Conservation (phyloP, 768 basidiomycete species). For the Candolleomyces eurysporus region DNA sequence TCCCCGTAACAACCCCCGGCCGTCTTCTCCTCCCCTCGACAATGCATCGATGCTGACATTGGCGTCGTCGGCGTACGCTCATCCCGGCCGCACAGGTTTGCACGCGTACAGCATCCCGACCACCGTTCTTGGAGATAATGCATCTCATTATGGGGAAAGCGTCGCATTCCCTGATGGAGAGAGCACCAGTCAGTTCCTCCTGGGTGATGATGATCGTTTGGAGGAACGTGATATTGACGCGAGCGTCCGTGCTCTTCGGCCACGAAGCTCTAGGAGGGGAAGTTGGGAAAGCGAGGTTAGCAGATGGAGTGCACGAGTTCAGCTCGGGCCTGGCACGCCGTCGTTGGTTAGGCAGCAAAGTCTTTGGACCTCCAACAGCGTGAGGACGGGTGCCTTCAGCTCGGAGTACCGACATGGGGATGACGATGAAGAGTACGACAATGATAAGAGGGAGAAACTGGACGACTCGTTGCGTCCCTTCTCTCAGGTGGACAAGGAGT, state of each 20-base stretch:
- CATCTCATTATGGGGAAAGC: constrained; percentile 72
- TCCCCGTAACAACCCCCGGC: constrained; percentile 93
- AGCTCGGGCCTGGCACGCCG: constrained; percentile 44
- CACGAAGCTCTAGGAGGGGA: constrained; percentile 79
- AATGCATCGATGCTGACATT: constrained; percentile 93
- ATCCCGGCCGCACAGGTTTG: constrained; percentile 9
- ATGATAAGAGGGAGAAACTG: constrained; percentile 1
- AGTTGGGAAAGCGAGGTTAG: constrained; percentile 93
- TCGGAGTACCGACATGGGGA: constrained; percentile 40
- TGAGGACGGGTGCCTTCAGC: constrained; percentile 55
- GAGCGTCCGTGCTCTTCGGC: constrained; percentile 85
- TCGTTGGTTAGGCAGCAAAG: constrained; percentile 53
- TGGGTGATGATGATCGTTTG: constrained; percentile 64
- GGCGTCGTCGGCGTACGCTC: constrained; percentile 87
- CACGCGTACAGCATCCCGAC: constrained; percentile 6
- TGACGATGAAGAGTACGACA: constrained; percentile 13
- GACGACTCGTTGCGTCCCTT: neutral
- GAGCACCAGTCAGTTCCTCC: constrained; percentile 63
- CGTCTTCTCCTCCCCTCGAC: constrained; percentile 85
- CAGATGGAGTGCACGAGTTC: constrained; percentile 79
- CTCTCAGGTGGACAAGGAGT: neutral
- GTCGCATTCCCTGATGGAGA: constrained; percentile 57
- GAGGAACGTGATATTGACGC: constrained; percentile 78
- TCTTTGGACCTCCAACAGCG: constrained; percentile 59
- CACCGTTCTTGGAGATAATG: constrained; percentile 59